These are phyloP conservation scores for Sutorius australiensis DNA, from an alignment of 768 basidiomycete species.

Conservation along the genomic window DNA sequence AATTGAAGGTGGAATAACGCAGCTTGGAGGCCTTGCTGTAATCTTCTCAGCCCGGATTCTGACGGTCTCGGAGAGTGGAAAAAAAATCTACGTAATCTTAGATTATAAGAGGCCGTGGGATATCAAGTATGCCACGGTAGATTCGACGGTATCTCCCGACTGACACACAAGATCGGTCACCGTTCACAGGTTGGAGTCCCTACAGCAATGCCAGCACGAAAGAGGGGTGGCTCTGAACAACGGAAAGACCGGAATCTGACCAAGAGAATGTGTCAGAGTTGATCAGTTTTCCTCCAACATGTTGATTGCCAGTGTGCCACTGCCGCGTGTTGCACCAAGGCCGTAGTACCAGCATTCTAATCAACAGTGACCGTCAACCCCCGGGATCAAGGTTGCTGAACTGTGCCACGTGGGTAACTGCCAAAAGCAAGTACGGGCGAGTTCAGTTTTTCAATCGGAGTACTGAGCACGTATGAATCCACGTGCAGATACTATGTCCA, in stretches of 20 bases:
- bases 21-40: conserved; percentile 1
- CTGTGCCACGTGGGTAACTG: too few species aligned
- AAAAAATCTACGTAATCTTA: not conserved
- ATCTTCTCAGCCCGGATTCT: not conserved
- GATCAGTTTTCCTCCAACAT: not conserved
- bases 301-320: not conserved
- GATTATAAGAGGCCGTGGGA: not conserved
- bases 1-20: not conserved
- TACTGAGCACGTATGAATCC: too few species aligned
- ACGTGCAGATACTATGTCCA: too few species aligned
- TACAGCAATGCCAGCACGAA: not conserved
- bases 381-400: too few species aligned
- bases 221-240: not conserved
- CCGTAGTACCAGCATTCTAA: too few species aligned
- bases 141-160: not conserved
- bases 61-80: not conserved
- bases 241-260: not conserved
- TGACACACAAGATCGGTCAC: not conserved
- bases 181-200: not conserved
- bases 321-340: not conserved
- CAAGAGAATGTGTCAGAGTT: not conserved
- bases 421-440: too few species aligned
- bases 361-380: too few species aligned
- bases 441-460: too few species aligned
- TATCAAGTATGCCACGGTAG: not conserved